These are phyloP conservation scores for Boletus vinaceobasis DNA, from an alignment of 768 basidiomycete species.

Conservation along the genomic window DNA sequence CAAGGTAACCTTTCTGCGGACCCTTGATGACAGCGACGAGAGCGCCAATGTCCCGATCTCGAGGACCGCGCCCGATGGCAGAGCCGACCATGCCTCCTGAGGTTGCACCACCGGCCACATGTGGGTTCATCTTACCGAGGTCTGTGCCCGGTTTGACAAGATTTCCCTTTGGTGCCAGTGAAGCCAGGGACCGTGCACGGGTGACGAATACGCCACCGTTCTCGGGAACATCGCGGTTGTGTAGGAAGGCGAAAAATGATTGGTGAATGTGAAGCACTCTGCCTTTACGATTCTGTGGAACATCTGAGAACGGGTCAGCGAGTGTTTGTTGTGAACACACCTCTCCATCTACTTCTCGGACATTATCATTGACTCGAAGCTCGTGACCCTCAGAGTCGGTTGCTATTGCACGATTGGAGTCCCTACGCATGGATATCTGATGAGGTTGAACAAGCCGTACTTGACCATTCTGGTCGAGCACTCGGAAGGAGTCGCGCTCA, in stretches of 20 bases:
- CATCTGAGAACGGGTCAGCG: not conserved
- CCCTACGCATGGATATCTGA: constrained; percentile 89
- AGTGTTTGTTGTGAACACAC: constrained; percentile 39
- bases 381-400: constrained; percentile 88
- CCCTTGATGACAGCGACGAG: constrained; percentile 82
- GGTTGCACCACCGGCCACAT: constrained; percentile 49
- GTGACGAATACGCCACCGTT: constrained; percentile 96
- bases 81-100: constrained; percentile 79
- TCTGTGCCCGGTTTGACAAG: constrained; percentile 65
- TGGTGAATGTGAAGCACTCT: constrained; percentile 91
- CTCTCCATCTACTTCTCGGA: constrained; percentile 89
- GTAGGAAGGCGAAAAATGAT: constrained; percentile 89
- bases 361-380: constrained; percentile 81
- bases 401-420: constrained; percentile 79
- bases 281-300: constrained; percentile 72
- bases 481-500: constrained; percentile 92
- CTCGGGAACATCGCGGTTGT: constrained; percentile 86
- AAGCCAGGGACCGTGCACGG: constrained; percentile 75
- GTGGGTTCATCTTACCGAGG: constrained; percentile 90
- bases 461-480: constrained; percentile 92
- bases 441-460: constrained; percentile 87
- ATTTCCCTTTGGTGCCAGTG: constrained; percentile 83
- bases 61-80: constrained; percentile 75
- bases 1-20: constrained; percentile 84
- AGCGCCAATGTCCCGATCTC: constrained; percentile 79